A percentile compares a stretch with the other conserved stretches of the same genome.
These are phyloP conservation scores for Angomonas desouzai DNA, from an alignment of 208 protist species.

Conservation along the genomic window DNA sequence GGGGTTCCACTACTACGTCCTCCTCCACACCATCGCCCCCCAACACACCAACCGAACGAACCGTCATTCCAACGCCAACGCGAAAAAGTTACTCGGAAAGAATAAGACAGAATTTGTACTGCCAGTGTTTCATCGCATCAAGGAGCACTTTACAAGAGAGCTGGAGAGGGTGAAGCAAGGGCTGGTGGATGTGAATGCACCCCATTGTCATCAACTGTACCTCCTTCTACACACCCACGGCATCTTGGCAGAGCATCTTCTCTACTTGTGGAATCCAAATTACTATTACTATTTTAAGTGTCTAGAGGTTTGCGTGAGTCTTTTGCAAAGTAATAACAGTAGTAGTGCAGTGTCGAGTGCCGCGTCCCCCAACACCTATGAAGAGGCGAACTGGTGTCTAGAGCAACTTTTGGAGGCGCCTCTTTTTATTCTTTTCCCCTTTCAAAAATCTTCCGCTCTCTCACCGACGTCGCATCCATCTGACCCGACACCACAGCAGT, in stretches of 20 bases:
- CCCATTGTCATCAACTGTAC: conserved; percentile 8
- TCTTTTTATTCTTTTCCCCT: not conserved
- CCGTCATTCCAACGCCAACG: not conserved
- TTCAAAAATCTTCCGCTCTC: not conserved
- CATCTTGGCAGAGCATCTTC: conserved; percentile 51
- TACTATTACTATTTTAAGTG: conserved; percentile 64
- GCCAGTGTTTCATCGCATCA: not conserved
- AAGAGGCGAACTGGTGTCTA: conserved; percentile 1
- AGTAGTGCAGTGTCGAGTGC: not conserved
- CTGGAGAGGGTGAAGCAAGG: not conserved
- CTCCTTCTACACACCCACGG: conserved; percentile 37
- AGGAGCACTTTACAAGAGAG: not conserved
- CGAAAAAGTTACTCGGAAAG: not conserved
- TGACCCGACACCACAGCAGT: not conserved
- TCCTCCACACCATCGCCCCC: not conserved
- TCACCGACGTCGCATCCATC: not conserved
- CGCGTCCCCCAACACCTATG: conserved; percentile 1
- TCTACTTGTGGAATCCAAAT: conserved; percentile 27
- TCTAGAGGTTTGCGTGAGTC: conserved; percentile 49
- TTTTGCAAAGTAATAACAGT: conserved; percentile 33
- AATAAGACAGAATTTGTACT: not conserved
- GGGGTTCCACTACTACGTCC: not conserved
- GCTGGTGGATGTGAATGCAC: not conserved
- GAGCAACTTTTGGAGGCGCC: not conserved
- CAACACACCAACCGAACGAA: not conserved